Evolutionary conservation across 768 basidiomycete genomes (phyloP), one percentile per base, ranked within the genome.

Genomic region (Hygrocybe punicea): DNA sequence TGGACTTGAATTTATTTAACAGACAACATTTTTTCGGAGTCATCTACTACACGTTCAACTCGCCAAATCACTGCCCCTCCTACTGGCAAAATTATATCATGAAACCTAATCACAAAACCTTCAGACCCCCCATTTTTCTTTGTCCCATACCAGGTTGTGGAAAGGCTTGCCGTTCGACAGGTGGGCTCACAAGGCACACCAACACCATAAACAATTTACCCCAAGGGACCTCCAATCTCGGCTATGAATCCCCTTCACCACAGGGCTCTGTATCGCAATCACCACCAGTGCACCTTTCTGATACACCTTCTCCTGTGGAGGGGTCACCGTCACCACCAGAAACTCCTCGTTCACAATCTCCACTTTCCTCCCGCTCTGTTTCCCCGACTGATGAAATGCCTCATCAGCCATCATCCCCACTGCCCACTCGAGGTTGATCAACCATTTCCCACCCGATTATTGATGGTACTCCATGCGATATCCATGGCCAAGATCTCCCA

Each of bases 401-500:
- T 29, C 35, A 51, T 17, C 50, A 51, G 11, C 29, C 3, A 51
- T 25, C 17, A 48, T 21, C 24, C 46, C 24, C 19, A 19, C 21
- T 19, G 19, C 46, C 11, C 13, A 48, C 46, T 48, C 19, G 24
- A 13, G 24, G 46, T 48, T 4, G 17, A 13, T 16, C 46, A 25
- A 48, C 46, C 21, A 6, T 16, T 21, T 48, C 11, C 24, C 46
- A 42, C 40, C 40, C 40, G 19, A 14, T 42, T 19, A 14, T 42
- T 11, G 40, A 42, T 42, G 40, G 40, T 25, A 48, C 46, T 40
- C 52, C 52, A 17, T 54, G 52, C 21, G 35, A 44, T 54, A 16
- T 17, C 25, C 14, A 19, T 35, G 52, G 52, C 9, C n/a, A 40
- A 10, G 52, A 54, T 44, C 52, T 54, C 13, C 39, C 35, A 17